phyloP scores from a whole-genome alignment of 2,329 filamentous ascomycete genomes.

The Claviceps sorghi region DNA sequence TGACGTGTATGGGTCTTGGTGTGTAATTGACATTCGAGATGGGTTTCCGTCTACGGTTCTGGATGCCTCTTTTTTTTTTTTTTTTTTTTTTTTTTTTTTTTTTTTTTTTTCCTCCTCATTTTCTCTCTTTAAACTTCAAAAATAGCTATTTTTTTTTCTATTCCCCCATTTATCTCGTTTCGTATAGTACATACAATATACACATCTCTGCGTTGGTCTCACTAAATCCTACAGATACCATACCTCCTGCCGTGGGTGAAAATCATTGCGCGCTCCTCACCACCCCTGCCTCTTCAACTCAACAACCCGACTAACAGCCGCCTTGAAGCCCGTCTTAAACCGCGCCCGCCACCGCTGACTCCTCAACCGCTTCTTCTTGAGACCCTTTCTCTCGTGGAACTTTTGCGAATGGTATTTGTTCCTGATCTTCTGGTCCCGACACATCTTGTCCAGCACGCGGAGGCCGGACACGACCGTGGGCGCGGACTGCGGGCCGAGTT shows the following conservation, averaged over 20 bases:
- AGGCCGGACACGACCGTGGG: conserved; percentile 31
- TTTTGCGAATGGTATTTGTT: conserved; percentile 42
- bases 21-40: too few species aligned
- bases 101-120: too few species aligned
- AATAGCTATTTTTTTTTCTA: background rate
- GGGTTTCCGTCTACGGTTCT: background rate
- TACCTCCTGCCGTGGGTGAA: background rate
- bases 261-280: conserved; percentile 28
- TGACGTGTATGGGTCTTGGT: too few species aligned
- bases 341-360: conserved; percentile 53
- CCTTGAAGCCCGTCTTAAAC: conserved; percentile 56
- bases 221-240: conserved; percentile 3
- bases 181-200: background rate
- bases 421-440: conserved; percentile 40
- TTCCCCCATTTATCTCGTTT: background rate
- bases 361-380: conserved; percentile 63
- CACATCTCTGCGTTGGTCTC: background rate
- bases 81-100: too few species aligned
- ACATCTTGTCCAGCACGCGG: conserved; percentile 23
- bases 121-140: background rate
- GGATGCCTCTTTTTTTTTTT: too few species aligned
- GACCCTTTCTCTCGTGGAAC: conserved; percentile 60
- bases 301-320: conserved; percentile 47
- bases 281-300: conserved; percentile 66
- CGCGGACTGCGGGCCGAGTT: conserved; percentile 14